phyloP scores from a whole-genome alignment of 345 rosid genomes.

The Lenwebbia sp. region DNA sequence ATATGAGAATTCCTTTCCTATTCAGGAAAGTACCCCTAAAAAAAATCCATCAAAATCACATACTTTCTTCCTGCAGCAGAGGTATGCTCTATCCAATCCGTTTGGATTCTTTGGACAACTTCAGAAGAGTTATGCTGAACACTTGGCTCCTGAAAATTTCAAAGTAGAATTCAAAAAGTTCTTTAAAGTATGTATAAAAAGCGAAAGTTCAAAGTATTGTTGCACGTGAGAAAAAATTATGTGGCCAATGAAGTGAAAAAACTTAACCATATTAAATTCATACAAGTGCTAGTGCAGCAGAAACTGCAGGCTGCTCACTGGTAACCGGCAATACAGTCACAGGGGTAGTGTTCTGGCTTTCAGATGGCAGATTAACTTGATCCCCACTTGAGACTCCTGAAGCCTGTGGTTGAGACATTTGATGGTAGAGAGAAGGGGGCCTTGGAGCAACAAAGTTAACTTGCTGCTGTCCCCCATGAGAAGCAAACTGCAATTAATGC shows the following conservation, averaged over 20 bases:
- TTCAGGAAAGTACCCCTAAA: neutral
- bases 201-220: neutral
- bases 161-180: neutral
- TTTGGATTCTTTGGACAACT: conserved; percentile 21
- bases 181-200: neutral
- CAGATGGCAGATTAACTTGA: conserved; percentile 27
- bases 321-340: conserved; percentile 24
- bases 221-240: neutral
- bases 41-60: neutral
- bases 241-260: neutral
- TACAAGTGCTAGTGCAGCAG: conserved; percentile 23
- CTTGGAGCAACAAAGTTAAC: conserved; percentile 15
- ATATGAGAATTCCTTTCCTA: neutral
- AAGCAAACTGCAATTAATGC: conserved; percentile 50
- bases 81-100: conserved; percentile 84
- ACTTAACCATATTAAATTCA: conserved; percentile 1
- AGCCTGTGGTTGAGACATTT: conserved; percentile 38
- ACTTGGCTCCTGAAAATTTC: conserved; percentile 23
- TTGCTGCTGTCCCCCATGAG: conserved; percentile 44
- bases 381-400: conserved; percentile 37
- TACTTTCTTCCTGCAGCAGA: conserved; percentile 86
- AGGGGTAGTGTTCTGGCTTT: conserved; percentile 26
- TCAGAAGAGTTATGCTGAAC: conserved; percentile 29
- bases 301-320: conserved; percentile 37
- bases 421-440: conserved; percentile 34